These are phyloP conservation scores for Cichorium intybus DNA, from an alignment of 140 eudicot genomes.

Conservation along the genomic window DNA sequence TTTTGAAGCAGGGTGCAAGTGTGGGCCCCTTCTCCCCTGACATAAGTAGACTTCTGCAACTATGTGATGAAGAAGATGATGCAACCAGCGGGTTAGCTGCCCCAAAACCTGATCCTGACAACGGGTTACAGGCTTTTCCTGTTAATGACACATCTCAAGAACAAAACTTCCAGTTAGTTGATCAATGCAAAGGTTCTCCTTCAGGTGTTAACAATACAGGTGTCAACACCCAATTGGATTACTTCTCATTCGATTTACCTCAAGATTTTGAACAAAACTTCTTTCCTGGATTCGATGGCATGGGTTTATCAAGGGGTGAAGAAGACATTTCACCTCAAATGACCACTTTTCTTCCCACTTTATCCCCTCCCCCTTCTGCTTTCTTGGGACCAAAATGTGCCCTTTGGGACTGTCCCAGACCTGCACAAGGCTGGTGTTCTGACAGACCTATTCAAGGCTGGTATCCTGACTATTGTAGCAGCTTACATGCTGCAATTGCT, in stretches of 20 bases:
- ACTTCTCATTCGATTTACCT: conserved; percentile 47
- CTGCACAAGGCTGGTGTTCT: conserved; percentile 58
- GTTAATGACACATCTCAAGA: conserved; percentile 47
- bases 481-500: conserved; percentile 73
- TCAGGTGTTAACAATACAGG: conserved; percentile 49
- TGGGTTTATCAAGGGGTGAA: conserved; percentile 4
- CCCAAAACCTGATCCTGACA: conserved; percentile 81
- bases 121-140: conserved; percentile 41
- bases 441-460: conserved; percentile 75
- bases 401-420: conserved; percentile 96
- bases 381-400: conserved; percentile 96
- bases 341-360: conserved; percentile 46
- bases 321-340: conserved; percentile 44
- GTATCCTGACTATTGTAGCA: conserved; percentile 75
- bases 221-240: conserved; percentile 48
- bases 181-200: conserved; percentile 57
- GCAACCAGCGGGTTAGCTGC: conserved; percentile 85
- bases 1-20: conserved; percentile 62
- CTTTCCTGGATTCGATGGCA: conserved; percentile 46
- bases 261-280: conserved; percentile 57
- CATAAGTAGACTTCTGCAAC: conserved; percentile 66
- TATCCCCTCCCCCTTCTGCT: conserved; percentile 87
- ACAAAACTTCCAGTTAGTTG: conserved; percentile 49
- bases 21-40: conserved; percentile 66
- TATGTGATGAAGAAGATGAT: conserved; percentile 91